phyloP scores from a whole-genome alignment of 306 rosid genomes.

The Prunus salicina region DNA sequence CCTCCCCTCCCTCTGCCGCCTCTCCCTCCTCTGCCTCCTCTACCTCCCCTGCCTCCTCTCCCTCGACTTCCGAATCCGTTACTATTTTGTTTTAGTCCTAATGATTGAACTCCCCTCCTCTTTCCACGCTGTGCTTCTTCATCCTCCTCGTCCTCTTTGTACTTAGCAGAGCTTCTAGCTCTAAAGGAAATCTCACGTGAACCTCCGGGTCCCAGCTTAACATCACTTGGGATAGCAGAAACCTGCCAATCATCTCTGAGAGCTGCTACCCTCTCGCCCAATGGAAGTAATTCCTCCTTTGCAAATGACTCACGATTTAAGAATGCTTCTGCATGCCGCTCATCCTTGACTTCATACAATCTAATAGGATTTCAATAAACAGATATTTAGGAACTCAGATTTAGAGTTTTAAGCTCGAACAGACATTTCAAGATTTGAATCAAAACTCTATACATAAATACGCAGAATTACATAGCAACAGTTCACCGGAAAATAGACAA shows the following conservation, averaged over 20 bases:
- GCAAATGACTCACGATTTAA: conserved; percentile 69
- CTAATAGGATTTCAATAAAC: conserved; percentile 34
- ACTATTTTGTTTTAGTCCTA: conserved; percentile 49
- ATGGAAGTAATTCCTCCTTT: conserved; percentile 63
- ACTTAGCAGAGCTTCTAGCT: conserved; percentile 63
- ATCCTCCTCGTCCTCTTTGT: conserved; percentile 56
- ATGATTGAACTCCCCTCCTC: conserved; percentile 66
- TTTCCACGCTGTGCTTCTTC: conserved; percentile 40
- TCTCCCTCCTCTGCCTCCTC: conserved; percentile 22
- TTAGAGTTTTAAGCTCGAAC: neutral
- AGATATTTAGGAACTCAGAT: neutral
- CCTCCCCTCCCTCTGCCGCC: conserved; percentile 36
- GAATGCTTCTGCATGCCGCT: conserved; percentile 88
- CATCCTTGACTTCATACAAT: conserved; percentile 83
- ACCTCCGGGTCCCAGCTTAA: conserved; percentile 85
- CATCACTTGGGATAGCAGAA: conserved; percentile 41
- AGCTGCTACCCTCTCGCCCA: conserved; percentile 79
- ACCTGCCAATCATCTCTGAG: conserved; percentile 34
- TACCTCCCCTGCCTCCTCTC: conserved; percentile 17
- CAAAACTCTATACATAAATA: neutral
- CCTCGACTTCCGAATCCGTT: conserved; percentile 46
- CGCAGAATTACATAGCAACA: neutral
- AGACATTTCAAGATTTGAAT: neutral
- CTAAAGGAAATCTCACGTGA: conserved; percentile 81
- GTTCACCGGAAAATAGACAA: neutral